Conservation (phyloP, 2,329 filamentous ascomycete species). For the Fusarium sp. region DNA sequence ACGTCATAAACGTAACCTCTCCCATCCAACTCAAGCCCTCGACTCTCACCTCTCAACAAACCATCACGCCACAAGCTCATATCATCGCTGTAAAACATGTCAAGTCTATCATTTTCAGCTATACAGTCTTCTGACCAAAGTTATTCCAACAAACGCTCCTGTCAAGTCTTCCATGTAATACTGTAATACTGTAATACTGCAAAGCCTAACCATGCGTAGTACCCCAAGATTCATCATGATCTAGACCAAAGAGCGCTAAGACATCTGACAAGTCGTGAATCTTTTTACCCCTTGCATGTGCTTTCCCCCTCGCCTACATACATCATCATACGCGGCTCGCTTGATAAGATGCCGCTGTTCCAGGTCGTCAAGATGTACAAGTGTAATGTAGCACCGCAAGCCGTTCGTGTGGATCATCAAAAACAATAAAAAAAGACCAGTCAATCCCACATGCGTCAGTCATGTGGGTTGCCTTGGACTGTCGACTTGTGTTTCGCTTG, state of each 20-base stretch:
- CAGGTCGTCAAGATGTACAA: slow-evolving; percentile 14
- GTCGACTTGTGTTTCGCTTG: slow-evolving; percentile 30
- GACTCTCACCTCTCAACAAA: not conserved
- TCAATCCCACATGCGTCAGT: slow-evolving; percentile 3
- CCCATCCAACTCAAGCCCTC: not conserved
- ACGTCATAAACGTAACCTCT: not conserved
- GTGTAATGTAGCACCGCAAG: slow-evolving; percentile 13
- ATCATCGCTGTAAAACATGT: not conserved
- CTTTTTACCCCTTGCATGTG: slow-evolving; percentile 13
- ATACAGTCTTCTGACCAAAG: not conserved
- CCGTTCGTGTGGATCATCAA: slow-evolving; percentile 10
- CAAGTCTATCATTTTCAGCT: slow-evolving; percentile 18
- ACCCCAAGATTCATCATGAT: not conserved
- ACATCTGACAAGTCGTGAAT: slow-evolving; percentile 1
- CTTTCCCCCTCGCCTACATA: not conserved
- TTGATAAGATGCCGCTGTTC: slow-evolving; percentile 21
- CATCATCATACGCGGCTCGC: slow-evolving; percentile 10
- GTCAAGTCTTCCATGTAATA: not conserved
- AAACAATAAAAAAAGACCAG: slow-evolving; percentile 25
- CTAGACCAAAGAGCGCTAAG: slow-evolving; percentile 5
- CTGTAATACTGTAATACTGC: not conserved
- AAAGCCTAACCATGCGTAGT: not conserved
- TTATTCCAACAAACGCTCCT: not conserved
- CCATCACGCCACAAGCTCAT: not conserved
- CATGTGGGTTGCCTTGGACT: slow-evolving; percentile 19